A percentile compares a stretch with the other conserved stretches of the same genome.
phyloP scores from a whole-genome alignment of 163 green algal genomes.

The Scenedesmus sp. region DNA sequence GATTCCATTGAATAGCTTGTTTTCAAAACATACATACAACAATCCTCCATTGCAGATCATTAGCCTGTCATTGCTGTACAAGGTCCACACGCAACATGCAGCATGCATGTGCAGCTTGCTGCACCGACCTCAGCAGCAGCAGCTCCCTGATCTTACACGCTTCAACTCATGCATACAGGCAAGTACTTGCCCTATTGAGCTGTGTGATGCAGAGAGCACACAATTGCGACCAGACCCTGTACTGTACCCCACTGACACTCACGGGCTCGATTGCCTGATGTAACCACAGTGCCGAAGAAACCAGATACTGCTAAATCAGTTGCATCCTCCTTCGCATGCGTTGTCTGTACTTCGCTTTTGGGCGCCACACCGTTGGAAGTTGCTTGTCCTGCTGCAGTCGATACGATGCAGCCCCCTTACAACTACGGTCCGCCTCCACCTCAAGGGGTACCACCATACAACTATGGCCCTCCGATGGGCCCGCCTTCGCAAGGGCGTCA shows the following conservation, averaged over 20 bases:
- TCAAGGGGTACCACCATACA: neutral
- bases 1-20: no score
- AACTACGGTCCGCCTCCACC: constrained; percentile 50
- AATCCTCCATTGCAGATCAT: no score
- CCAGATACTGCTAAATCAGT: no score
- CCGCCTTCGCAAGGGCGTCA: constrained; percentile 24
- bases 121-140: neutral
- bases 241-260: neutral
- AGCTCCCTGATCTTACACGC: neutral
- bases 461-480: neutral
- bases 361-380: neutral
- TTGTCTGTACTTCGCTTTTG: neutral
- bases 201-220: neutral
- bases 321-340: no score
- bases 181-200: neutral
- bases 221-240: neutral
- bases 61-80: no score
- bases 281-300: neutral
- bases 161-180: neutral
- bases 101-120: no score
- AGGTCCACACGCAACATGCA: neutral
- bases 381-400: constrained; percentile 11
- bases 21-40: no score
- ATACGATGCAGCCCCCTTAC: constrained; percentile 51
- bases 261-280: neutral